Conservation (phyloP, 495 filamentous ascomycete species). For the Neurospora discreta region DNA sequence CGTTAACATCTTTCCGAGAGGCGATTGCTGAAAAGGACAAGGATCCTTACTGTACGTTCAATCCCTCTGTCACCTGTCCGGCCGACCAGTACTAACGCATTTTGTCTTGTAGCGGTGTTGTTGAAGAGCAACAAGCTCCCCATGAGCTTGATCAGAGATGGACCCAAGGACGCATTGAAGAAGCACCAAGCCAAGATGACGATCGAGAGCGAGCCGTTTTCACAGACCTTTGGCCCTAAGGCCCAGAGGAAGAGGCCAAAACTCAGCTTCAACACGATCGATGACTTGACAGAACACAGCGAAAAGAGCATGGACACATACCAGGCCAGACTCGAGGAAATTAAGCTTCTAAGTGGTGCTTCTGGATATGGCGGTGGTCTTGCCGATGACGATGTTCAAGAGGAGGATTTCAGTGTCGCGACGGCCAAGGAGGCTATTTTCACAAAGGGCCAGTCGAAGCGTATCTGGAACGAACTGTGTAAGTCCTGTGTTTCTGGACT, state of each 20-base stretch:
- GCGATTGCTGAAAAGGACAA: conserved; percentile 82
- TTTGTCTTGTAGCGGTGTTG: conserved; percentile 46
- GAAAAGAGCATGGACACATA: conserved; percentile 69
- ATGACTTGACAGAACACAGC: conserved; percentile 71
- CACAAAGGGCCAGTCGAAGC: conserved; percentile 82
- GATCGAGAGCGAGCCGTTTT: conserved; percentile 74
- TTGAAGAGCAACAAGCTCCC: conserved; percentile 78
- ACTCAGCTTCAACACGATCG: conserved; percentile 64
- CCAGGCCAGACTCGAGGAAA: conserved; percentile 64
- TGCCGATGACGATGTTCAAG: conserved; percentile 24
- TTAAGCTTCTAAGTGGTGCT: conserved; percentile 56
- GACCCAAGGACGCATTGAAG: conserved; percentile 60
- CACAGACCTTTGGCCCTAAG: conserved; percentile 89
- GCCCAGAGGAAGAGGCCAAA: conserved; percentile 85
- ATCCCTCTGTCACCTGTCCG: neutral
- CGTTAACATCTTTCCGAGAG: conserved; percentile 69
- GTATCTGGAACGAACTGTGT: conserved; percentile 98
- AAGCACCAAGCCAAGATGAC: conserved; percentile 91
- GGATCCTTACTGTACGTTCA: conserved; percentile 57
- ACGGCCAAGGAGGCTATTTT: conserved; percentile 83
- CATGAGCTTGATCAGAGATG: conserved; percentile 28
- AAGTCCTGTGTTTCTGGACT: neutral
- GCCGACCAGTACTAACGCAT: neutral
- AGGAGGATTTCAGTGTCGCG: conserved; percentile 42
- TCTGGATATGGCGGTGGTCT: conserved; percentile 43